Percentiles rank a stretch among this genome's conserved stretches.
These are phyloP conservation scores for Ceratopteris richardii DNA, from an alignment of 75 land plant species.

Conservation along the genomic window DNA sequence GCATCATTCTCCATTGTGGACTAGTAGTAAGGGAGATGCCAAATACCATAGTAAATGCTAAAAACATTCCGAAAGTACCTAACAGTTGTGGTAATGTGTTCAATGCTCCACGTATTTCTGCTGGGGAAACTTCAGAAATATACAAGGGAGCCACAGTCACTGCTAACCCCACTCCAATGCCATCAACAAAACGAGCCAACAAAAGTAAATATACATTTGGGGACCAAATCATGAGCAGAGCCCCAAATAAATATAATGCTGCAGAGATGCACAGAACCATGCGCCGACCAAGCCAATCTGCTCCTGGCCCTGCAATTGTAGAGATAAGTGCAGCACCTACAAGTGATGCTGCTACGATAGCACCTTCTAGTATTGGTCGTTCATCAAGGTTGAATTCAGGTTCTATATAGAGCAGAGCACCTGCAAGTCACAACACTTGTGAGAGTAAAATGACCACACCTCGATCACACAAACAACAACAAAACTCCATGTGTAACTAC, in stretches of 20 bases:
- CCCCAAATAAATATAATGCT: slow-evolving; percentile 17
- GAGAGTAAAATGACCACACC: too few relatives aligned
- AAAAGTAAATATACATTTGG: slow-evolving; percentile 14
- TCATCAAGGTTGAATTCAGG: slow-evolving; percentile 30
- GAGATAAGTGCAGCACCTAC: slow-evolving; percentile 28
- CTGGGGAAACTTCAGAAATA: slow-evolving; percentile 24
- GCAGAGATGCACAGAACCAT: slow-evolving; percentile 26
- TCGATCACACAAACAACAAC: too few relatives aligned
- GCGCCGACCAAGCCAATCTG: slow-evolving; percentile 41
- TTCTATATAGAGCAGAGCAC: slow-evolving; percentile 37
- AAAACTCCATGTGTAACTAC: too few relatives aligned
- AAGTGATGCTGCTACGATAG: slow-evolving; percentile 26
- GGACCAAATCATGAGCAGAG: slow-evolving; percentile 15
- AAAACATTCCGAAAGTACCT: slow-evolving; percentile 20
- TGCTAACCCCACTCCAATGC: slow-evolving; percentile 16
- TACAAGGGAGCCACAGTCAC: slow-evolving; percentile 21
- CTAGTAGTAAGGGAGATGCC: slow-evolving; percentile 3
- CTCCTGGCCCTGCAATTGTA: slow-evolving; percentile 26
- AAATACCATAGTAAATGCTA: slow-evolving; percentile 11
- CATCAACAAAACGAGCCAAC: slow-evolving; percentile 7
- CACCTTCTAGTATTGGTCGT: slow-evolving; percentile 20
- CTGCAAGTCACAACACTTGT: slow-evolving; percentile 19
- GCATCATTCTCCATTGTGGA: slow-evolving; percentile 23
- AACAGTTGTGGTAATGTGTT: slow-evolving; percentile 21
- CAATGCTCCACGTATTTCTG: slow-evolving; percentile 22